Base-by-base conservation (phyloP, 225 moss, liverwort and hornwort genomes). In the Bryum argenteum region DNA sequence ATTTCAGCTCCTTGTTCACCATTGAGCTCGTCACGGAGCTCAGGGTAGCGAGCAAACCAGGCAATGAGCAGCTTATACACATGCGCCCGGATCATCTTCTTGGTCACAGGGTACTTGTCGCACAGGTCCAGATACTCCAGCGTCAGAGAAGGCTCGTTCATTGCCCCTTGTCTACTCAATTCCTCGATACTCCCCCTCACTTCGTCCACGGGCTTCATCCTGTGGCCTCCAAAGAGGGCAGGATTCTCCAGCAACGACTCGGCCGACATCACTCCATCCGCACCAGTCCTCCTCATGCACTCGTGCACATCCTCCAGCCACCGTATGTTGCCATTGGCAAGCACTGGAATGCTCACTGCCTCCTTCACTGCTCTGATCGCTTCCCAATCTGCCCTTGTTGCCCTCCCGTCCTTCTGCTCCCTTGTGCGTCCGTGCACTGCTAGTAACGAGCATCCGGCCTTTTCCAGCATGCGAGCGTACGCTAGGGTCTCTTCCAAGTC, bases 221-320 rank as follows among this genome's bases (percentile, higher is more conserved):
- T 80, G 69, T 86, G 82, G 23, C 94, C 92, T 1, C 54, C 53
- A 73, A 89, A 97, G 17, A 97, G 61, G 23, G 97, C 90, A 67
- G 94, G 97, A 78, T 97, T 97, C 63, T 92, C 97, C 0, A 94
- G 94, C 13, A 94, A 72, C 0, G 97, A 90, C 73, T 97, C 94
- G 3, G 97, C 97, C 19, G 97, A 97, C 83, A 97, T 67, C 13
- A 97, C 89, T 42, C 94, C 97, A 65, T 94, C 88, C 5, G 84
- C 97, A 37, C 92, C 88, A 5, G 97, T 97, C 6, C 41, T 71
- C 26, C 68, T 66, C 6, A 92, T 72, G 79, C 94, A 97, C 1
- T 83, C 79, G 4, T 92, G 63, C 54, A 87, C 94, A 74, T 97
- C 97, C 51, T 88, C 92, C 28, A 94, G 80, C 90, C 92, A 94